Base-by-base conservation (phyloP, 1,139 yeast species). In the Yamadazyma membranifaciens region DNA sequence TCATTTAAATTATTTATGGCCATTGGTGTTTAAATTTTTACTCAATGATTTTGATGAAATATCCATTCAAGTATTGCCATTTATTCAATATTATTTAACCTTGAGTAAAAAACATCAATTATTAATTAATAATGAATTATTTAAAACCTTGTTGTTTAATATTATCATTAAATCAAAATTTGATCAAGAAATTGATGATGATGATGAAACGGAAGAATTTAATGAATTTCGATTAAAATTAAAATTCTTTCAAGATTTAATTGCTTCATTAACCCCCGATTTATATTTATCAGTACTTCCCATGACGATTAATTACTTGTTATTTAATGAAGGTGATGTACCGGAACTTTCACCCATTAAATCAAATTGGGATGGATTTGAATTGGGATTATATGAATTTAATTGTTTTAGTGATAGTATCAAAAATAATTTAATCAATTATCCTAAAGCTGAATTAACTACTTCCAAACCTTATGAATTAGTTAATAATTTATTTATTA, bases 1-100 rank as follows among this genome's bases (percentile, higher is more conserved):
- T 12, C 70, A 67, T 34, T 51, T 68, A 29, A 50, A 59, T 45
- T 61, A 59, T 43, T 70, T 87, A 31, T 79, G 91, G 72, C 97
- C 97, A 15, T 69, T 81, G 27, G 70, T 87, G 10, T 72, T 91
- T 43, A 76, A 75, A 43, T 87, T 85, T 48, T 73, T 92, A 54
- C 70, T 79, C 31, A 86, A 87, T 53, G 95, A 86, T 47, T 91
- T 84, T 56, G 98, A 92, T 59, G 97, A 94, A 48, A 85, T 92
- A 10, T 80, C 95, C 1, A 75, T 76, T 38, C 95, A 87, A 57
- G 85, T 88, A 2, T 85, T 91, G 55, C 84, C 94, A 6, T 86
- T 88, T 52, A 69, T 92, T 39, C 80, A 86, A 37, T 86, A 81
- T 42, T 89, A 83, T 56, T 67, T 92, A 45, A 67, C 86, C 12